Percentiles rank a stretch among this genome's conserved stretches.
These are phyloP conservation scores for Gleditsia sinensis DNA, from an alignment of 306 rosid genomes.

Conservation along the genomic window DNA sequence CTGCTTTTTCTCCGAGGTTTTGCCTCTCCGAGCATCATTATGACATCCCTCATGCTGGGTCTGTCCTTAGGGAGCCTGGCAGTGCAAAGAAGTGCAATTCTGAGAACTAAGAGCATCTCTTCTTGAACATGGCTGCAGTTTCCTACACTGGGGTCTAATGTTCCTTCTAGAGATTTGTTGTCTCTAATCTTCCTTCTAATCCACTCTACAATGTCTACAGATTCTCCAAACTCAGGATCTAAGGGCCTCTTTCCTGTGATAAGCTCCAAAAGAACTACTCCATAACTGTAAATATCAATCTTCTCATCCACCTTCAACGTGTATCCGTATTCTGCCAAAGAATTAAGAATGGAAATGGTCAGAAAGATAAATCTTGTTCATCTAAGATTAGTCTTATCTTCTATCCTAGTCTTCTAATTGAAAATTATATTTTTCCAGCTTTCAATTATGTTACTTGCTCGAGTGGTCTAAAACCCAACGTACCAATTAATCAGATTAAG, in stretches of 20 bases:
- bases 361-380: not conserved
- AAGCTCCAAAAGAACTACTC: slow-evolving; percentile 92
- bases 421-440: not conserved
- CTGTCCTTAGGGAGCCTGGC: slow-evolving; percentile 88
- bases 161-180: slow-evolving; percentile 69
- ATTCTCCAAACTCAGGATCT: slow-evolving; percentile 79
- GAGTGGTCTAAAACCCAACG: slow-evolving; percentile 8
- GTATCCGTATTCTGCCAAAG: slow-evolving; percentile 81
- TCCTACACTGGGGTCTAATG: slow-evolving; percentile 77
- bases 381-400: not conserved
- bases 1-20: slow-evolving; percentile 85
- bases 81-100: slow-evolving; percentile 89
- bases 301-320: slow-evolving; percentile 93
- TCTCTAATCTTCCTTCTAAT: slow-evolving; percentile 67
- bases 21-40: slow-evolving; percentile 95
- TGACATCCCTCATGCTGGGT: slow-evolving; percentile 94
- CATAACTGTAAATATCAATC: slow-evolving; percentile 89
- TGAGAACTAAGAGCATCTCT: slow-evolving; percentile 90
- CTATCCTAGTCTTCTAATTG: not conserved
- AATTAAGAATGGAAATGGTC: slow-evolving; percentile 21
- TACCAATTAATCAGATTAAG: not conserved
- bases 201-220: slow-evolving; percentile 88
- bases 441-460: not conserved
- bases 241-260: slow-evolving; percentile 77
- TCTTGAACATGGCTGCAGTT: slow-evolving; percentile 80